Evolutionary conservation across 495 filamentous ascomycete genomes (phyloP).

Genomic region (Penicillium verhagenii): DNA sequence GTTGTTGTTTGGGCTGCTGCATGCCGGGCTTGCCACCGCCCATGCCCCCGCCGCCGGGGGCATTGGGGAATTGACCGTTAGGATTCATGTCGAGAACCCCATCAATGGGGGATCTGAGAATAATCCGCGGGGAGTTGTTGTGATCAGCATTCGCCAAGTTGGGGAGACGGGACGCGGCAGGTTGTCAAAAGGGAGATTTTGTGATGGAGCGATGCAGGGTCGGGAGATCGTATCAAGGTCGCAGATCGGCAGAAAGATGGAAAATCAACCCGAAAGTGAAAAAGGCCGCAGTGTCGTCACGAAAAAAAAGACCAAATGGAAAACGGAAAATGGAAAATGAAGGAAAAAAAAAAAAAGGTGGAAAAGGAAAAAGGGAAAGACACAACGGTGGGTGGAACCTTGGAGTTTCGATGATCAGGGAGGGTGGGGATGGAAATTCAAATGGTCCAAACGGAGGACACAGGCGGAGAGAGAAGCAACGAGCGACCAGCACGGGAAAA

Average conservation of each 20-base stretch:
- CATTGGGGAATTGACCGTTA: conserved; percentile 43
- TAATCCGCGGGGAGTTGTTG: conserved; percentile 37
- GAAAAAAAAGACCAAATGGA: background rate
- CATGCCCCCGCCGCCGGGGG: conserved; percentile 36
- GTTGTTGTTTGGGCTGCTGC: conserved; percentile 36
- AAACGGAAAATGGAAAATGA: too few species aligned
- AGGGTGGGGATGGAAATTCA: conserved; percentile 31
- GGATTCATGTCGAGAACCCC: conserved; percentile 53
- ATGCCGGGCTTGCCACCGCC: conserved; percentile 39
- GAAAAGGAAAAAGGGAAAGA: conserved; percentile 20
- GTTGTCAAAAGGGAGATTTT: conserved; percentile 4
- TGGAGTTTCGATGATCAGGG: conserved; percentile 30
- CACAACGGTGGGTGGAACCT: conserved; percentile 28
- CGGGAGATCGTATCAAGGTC: background rate
- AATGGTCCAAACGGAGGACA: conserved; percentile 24
- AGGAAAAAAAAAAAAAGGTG: conserved; percentile 1
- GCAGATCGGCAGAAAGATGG: conserved; percentile 2
- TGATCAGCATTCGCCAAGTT: conserved; percentile 44
- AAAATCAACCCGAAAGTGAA: conserved; percentile 3
- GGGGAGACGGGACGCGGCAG: background rate
- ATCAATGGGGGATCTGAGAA: conserved; percentile 42
- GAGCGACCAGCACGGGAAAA: conserved; percentile 33
- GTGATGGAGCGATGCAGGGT: conserved; percentile 5
- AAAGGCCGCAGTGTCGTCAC: background rate
- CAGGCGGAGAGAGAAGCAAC: conserved; percentile 18